Evolutionary conservation across 225 moss, liverwort and hornwort genomes (phyloP).

Genomic region (Physcomitrium patens): DNA sequence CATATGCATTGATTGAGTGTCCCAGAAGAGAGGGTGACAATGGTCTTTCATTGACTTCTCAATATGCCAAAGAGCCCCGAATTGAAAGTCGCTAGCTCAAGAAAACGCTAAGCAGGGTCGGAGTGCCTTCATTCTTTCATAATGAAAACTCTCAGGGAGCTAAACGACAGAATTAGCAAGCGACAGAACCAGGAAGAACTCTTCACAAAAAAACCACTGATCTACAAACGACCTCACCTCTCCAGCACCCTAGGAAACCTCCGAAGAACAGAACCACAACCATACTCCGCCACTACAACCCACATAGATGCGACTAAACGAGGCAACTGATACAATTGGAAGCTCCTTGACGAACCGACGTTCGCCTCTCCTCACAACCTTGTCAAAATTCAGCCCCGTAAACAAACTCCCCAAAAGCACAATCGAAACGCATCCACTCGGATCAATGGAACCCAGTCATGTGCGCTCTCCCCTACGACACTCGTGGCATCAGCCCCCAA

Average conservation of each 20-base stretch:
- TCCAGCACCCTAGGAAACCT: too few relatives aligned
- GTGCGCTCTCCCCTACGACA: neutral
- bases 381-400: neutral
- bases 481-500: neutral
- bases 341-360: neutral
- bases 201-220: neutral
- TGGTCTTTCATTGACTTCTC: neutral
- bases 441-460: constrained; percentile 13
- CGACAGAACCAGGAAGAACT: too few relatives aligned
- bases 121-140: neutral
- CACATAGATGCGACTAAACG: neutral
- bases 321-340: neutral
- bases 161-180: neutral
- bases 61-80: neutral
- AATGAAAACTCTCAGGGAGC: neutral
- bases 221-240: too few relatives aligned
- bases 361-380: neutral
- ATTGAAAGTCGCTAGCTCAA: neutral
- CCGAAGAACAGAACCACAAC: neutral
- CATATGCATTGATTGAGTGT: neutral
- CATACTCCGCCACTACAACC: neutral
- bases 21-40: neutral
- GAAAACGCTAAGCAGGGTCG: too few relatives aligned
- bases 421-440: constrained; percentile 5
- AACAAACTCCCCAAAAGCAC: neutral